These are phyloP conservation scores for Rhizopogon vulgaris DNA, from an alignment of 768 basidiomycete species.

Conservation along the genomic window DNA sequence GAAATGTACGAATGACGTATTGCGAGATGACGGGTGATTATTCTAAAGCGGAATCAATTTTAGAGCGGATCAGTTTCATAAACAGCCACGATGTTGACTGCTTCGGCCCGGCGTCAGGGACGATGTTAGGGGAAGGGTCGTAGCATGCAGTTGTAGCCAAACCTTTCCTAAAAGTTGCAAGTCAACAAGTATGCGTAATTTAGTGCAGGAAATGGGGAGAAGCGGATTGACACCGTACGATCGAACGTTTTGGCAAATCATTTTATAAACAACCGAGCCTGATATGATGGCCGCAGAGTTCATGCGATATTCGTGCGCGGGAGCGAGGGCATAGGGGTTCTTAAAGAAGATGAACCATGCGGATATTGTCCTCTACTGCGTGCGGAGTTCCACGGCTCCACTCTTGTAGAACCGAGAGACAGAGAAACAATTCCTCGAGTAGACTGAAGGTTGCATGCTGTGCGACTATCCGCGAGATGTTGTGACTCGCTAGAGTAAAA, in stretches of 20 bases:
- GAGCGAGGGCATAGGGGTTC: conserved; percentile 11
- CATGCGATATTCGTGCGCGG: conserved; percentile 11
- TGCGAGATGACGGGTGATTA: neutral
- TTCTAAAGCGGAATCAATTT: neutral
- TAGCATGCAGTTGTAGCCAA: neutral
- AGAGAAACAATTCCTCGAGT: neutral
- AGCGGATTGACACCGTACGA: neutral
- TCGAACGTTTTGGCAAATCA: conserved; percentile 1
- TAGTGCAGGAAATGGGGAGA: neutral
- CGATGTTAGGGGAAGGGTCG: too few species aligned
- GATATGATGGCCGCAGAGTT: conserved; percentile 16
- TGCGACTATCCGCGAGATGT: neutral
- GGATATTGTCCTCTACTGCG: conserved; percentile 1
- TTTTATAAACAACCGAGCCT: conserved; percentile 10
- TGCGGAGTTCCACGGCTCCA: conserved; percentile 20
- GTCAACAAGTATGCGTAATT: neutral
- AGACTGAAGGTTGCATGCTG: neutral
- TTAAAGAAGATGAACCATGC: conserved; percentile 12
- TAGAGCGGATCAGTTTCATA: too few species aligned
- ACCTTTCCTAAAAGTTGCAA: neutral
- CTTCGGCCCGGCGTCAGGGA: too few species aligned
- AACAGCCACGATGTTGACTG: too few species aligned
- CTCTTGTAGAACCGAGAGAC: neutral
- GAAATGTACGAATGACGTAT: neutral
- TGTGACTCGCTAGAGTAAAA: neutral